Evolutionary conservation across 768 basidiomycete species (phyloP), one percentile per base, ranked within the genome.

Genomic region (Russula olivacea): DNA sequence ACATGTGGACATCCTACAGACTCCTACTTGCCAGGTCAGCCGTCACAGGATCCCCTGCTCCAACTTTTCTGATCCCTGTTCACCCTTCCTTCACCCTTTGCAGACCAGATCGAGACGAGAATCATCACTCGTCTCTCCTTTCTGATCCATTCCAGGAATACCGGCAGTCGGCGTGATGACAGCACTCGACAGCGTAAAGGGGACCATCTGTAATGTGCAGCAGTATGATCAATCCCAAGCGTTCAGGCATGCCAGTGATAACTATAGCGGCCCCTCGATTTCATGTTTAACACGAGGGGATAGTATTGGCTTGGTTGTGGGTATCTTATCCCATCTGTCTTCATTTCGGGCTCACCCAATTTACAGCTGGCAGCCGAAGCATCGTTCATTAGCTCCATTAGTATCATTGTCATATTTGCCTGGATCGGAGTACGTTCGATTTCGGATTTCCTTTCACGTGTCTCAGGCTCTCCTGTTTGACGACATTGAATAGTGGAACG

Each of bases 221-320:
- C 55, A 55, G 6, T 17, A 1, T 23, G 28, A 28, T 1, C 55
- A 53, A 52, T 47, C 17, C 51, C 8, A 23, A 11, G 21, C 28
- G 28, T 28, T 28, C n/a, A n/a, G n/a, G n/a, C n/a, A n/a, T n/a
- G n/a, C n/a, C n/a, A n/a, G n/a, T n/a, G n/a, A n/a, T n/a, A n/a
- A n/a, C n/a, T n/a, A n/a, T n/a, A n/a, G n/a, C n/a, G n/a, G n/a
- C n/a, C n/a, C 28, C 28, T 28, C 2, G 28, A 28, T 28, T 28
- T 28, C 28, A 4, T 28, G 28, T 28, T 28, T 28, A 4, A 28
- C 28, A 28, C 28, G 28, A 2, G 28, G 28, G 28, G 28, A 28
- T 2, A 28, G 28, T 28, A 76, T 78, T 55, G 77, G 74, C 4
- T 66, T 77, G 34, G 73, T 75, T 15, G 77, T 78, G 55, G 38